Percentiles rank a stretch among this genome's conserved stretches.
phyloP scores from a whole-genome alignment of 2,329 filamentous ascomycete species.

The Dryadomyces quercus-mongolicae region DNA sequence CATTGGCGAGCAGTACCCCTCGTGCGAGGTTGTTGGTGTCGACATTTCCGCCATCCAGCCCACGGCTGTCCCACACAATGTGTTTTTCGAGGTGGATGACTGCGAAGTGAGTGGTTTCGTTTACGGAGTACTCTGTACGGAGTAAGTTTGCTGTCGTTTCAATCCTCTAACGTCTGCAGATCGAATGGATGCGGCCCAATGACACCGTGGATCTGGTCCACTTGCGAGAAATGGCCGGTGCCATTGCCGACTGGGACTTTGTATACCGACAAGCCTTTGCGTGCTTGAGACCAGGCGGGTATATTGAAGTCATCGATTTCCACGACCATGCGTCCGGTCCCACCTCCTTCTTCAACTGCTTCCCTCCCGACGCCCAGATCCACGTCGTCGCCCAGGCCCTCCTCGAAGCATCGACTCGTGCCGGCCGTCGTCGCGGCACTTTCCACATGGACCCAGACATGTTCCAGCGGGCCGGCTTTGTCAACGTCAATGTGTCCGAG shows the following conservation, averaged over 20 bases:
- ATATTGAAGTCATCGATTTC: conserved; percentile 35
- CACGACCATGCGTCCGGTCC: conserved; percentile 21
- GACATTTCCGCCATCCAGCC: conserved; percentile 48
- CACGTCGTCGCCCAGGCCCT: conserved; percentile 14
- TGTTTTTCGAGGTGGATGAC: conserved; percentile 48
- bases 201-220: conserved; percentile 45
- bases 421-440: conserved; percentile 11
- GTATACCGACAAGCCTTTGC: conserved; percentile 40
- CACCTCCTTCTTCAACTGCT: conserved; percentile 15
- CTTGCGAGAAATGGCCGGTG: conserved; percentile 41
- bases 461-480: conserved; percentile 30
- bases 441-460: conserved; percentile 14
- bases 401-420: conserved; percentile 32
- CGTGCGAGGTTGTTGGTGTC: conserved; percentile 45
- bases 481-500: conserved; percentile 27
- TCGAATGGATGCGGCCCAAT: conserved; percentile 40
- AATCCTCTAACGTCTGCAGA: background rate
- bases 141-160: too few relatives aligned
- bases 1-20: conserved; percentile 40
- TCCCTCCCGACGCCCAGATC: conserved; percentile 30
- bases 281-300: conserved; percentile 40
- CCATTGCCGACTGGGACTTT: conserved; percentile 42
- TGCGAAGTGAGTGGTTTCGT: conserved; percentile 26
- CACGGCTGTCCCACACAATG: conserved; percentile 42
- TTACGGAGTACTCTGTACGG: too few relatives aligned